These are phyloP conservation scores for Westerdykella ornata DNA, from an alignment of 2,329 filamentous ascomycete species.

Conservation along the genomic window DNA sequence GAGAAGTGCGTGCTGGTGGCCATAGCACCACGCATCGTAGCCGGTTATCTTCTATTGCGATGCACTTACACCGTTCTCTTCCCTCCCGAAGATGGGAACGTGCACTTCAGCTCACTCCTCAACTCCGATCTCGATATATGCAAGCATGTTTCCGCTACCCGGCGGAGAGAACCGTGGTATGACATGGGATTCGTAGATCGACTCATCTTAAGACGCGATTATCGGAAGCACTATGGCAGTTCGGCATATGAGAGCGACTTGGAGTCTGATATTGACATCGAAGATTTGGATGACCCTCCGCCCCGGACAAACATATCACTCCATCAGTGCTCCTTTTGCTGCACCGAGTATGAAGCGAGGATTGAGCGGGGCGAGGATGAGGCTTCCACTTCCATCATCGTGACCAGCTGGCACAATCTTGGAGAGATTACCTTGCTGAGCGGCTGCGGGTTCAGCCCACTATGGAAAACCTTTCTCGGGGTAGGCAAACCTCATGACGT, in stretches of 20 bases:
- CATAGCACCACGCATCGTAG: conserved; percentile 1
- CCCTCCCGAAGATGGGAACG: neutral
- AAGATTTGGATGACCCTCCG: neutral
- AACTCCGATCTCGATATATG: neutral
- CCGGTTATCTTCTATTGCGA: conserved; percentile 1
- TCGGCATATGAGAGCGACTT: neutral
- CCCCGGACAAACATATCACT: neutral
- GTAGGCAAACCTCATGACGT: neutral
- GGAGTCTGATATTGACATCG: neutral
- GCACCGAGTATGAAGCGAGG: neutral
- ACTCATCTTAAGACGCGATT: neutral
- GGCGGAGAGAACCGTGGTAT: neutral
- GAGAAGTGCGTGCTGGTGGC: neutral
- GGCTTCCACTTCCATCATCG: neutral
- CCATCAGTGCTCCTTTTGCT: neutral
- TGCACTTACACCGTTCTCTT: neutral
- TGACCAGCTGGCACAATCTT: neutral
- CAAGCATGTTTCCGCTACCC: neutral
- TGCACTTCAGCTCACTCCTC: neutral
- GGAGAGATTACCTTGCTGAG: neutral
- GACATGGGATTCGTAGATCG: neutral
- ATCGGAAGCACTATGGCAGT: neutral
- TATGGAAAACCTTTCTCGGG: neutral
- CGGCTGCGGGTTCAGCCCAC: neutral
- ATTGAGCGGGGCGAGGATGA: neutral